Base-by-base conservation (phyloP, 2,329 filamentous ascomycete genomes). In the Tolypocladium ophioglossoides region DNA sequence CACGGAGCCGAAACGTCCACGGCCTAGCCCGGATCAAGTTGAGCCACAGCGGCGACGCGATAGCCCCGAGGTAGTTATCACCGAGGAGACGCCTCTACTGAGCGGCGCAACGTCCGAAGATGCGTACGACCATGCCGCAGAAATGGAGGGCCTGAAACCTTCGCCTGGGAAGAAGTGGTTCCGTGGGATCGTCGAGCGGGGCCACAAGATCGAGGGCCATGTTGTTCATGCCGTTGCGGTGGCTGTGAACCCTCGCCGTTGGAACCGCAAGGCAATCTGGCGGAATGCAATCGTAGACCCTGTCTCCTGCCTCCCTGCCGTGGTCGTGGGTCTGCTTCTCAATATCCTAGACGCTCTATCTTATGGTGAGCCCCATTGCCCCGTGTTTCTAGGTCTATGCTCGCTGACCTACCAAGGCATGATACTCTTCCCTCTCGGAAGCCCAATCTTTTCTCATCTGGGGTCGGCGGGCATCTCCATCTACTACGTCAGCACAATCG, bases 401-500 rank as follows among this genome's bases (percentile, higher is more conserved):
- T 64, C 56, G 61, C 57, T 53, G 27, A 57, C 32, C 50, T 35
- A 22, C 38, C 16, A 44, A 85, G 83, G 89, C 62, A 94, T 95
- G 87, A 96, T 96, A 63, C 73, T 99, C 14, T 99, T 99, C 61
- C 94, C 94, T 0, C 78, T 99, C 0, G 91, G 92, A 8, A 87
- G 89, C 58, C 83, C 89, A 9, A 80, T 96, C 22, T 99, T 99
- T 68, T 82, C 86, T 32, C 80, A 86, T 58, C 82, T 97, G 8
- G 94, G 92, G 2, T 86, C 92, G 0, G 92, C 96, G 54, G 94
- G 94, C 27, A 96, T 99, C 54, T 96, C 94, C 0, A 96, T 99
- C 71, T 99, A 97, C 73, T 99, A 97, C 68, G 89, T 99, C 61
- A 96, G 91, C 77, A 96, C 91, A 55, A 96, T 99, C 58, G 81